These are phyloP conservation scores for Ceratocystis smalleyi DNA, from an alignment of 2,329 filamentous ascomycete species.

Conservation along the genomic window DNA sequence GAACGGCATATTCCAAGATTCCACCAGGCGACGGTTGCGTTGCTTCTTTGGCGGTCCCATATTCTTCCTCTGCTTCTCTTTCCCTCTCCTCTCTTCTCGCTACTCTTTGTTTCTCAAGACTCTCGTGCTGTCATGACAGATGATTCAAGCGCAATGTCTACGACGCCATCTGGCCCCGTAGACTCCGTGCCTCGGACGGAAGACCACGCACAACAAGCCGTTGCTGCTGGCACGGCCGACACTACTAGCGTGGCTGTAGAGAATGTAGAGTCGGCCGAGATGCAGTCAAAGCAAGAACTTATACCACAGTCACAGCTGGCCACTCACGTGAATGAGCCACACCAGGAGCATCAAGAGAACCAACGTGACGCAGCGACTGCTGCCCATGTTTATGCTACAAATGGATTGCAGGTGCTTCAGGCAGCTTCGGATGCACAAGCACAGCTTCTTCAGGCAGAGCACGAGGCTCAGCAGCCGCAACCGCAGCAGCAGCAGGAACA, in stretches of 20 bases:
- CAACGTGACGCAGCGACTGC: constrained; percentile 12
- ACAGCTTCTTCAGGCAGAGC: constrained; percentile 26
- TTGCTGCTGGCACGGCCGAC: not conserved
- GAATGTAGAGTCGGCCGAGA: not conserved
- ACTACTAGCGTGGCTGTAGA: constrained; percentile 3
- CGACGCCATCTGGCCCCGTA: not conserved
- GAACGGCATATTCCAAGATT: no score
- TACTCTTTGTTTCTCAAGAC: not conserved
- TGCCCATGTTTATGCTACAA: constrained; percentile 31
- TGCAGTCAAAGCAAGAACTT: not conserved
- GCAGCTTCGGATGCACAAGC: constrained; percentile 32
- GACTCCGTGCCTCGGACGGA: constrained; percentile 12
- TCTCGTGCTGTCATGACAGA: not conserved
- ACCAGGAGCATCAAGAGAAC: constrained; percentile 8
- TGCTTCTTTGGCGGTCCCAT: no score
- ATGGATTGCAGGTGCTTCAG: constrained; percentile 32
- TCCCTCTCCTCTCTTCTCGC: not conserved
- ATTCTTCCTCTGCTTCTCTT: not conserved
- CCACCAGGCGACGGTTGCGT: no score
- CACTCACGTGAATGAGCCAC: not conserved
- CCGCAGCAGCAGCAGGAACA: constrained; percentile 14
- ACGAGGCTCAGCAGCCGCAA: constrained; percentile 19
- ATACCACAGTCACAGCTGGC: not conserved
- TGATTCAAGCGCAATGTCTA: constrained; percentile 1
- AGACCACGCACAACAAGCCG: not conserved